Evolutionary conservation across 1,139 yeast genomes (phyloP), one percentile per base, ranked within the genome.

Genomic region (Wickerhamomyces sp.): DNA sequence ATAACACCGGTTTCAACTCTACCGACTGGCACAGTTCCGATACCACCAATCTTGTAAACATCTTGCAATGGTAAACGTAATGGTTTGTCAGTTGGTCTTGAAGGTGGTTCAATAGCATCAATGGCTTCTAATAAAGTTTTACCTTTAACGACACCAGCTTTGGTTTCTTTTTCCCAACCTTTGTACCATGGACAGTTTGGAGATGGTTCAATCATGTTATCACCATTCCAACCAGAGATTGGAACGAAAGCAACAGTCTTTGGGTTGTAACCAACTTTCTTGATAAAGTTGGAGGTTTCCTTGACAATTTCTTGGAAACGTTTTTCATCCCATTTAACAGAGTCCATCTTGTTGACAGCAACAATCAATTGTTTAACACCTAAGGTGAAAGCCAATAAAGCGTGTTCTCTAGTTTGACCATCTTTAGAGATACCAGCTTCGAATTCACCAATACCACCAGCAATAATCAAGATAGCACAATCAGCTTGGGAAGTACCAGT

Each of bases 401-500:
- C 98, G 65, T 92, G 98, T 74, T 92, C 98, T 71, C 97, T 83
- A 48, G 98, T 90, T 71, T 92, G 97, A 52, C 98, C 98, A 57
- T 97, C 97, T 72, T 90, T 87, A 72, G 94, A 97, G 64, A 92
- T 92, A 50, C 98, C 98, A 47, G 98, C 94, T 73, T 92, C 98
- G 70, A 90, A 92, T 67, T 92, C 98, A 68, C 98, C 98, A 70
- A 89, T 89, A 76, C 98, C 87, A 46, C 97, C 97, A 52, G 96
- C 87, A 57, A 92, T 92, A 43, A 92, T 97, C 62, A 92, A 78
- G 54, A 92, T 81, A 67, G 97, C 98, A 48, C 92, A 92, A 67
- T 92, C 98, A 38, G 97, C 97, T 71, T 92, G 99, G 32, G 98
- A 89, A 12, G 98, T 98, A 65, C 98, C 98, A 57, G 97, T 97